phyloP scores from a whole-genome alignment of 768 basidiomycete genomes.

The Trametes cinnabarina region DNA sequence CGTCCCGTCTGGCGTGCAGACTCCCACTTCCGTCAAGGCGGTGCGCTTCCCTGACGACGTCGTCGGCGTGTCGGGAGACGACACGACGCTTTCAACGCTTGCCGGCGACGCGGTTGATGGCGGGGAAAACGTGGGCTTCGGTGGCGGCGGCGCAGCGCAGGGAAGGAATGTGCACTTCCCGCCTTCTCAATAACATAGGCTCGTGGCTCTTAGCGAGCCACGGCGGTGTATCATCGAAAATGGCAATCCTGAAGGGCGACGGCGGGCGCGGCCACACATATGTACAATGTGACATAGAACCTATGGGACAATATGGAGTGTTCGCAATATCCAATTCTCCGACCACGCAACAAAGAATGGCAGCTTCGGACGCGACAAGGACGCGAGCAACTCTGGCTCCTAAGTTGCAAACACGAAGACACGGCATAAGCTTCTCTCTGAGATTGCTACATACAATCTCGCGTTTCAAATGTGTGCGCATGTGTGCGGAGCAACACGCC shows the following conservation, averaged over 20 bases:
- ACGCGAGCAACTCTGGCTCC: not conserved
- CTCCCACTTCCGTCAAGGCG: slow-evolving; percentile 4
- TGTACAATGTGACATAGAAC: not conserved
- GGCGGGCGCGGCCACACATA: not conserved
- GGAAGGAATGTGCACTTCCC: slow-evolving; percentile 36
- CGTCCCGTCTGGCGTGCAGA: not conserved
- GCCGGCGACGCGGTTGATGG: not conserved
- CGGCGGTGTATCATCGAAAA: not conserved
- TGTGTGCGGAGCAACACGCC: not conserved
- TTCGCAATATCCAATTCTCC: too few species aligned
- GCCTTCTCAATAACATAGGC: slow-evolving; percentile 35
- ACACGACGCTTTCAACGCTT: not conserved
- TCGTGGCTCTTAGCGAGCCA: slow-evolving; percentile 18
- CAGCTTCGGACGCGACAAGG: not conserved
- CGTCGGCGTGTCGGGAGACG: not conserved
- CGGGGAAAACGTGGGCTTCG: not conserved
- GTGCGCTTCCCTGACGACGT: slow-evolving; percentile 7
- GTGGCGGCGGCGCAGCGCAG: not conserved
- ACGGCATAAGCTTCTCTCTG: not conserved
- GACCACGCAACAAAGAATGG: too few species aligned
- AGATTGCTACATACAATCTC: not conserved
- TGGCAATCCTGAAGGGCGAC: too few species aligned
- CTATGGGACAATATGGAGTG: too few species aligned
- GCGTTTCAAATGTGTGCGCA: not conserved
- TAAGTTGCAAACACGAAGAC: too few species aligned